Evolutionary conservation across 495 filamentous ascomycete genomes (phyloP).

Genomic region (Pyrenula massariospora): DNA sequence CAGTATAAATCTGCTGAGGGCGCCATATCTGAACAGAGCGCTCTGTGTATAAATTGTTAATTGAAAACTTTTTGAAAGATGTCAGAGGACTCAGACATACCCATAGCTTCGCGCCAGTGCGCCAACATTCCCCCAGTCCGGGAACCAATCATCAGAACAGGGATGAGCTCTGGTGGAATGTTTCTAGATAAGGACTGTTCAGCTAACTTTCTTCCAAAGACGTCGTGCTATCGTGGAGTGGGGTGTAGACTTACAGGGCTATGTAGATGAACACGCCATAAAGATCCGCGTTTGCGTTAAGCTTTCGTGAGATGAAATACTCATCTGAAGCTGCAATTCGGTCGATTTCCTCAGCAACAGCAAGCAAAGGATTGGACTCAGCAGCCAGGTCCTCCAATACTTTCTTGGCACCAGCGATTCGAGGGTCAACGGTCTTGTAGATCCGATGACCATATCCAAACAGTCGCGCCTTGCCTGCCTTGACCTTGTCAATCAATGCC

Average conservation of each 20-base stretch:
- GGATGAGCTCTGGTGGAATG: conserved; percentile 22
- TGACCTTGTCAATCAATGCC: conserved; percentile 29
- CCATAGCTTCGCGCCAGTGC: conserved; percentile 30
- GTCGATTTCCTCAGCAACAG: conserved; percentile 37
- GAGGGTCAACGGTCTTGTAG: conserved; percentile 37
- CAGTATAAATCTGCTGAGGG: no score
- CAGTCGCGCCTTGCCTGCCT: conserved; percentile 31
- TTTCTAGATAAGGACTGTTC: conserved; percentile 4
- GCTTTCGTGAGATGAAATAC: conserved; percentile 34
- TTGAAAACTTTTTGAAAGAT: no score
- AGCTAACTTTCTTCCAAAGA: no score
- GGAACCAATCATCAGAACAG: conserved; percentile 21
- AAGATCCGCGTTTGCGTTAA: conserved; percentile 43
- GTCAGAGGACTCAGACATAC: no score
- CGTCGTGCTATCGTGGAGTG: no score
- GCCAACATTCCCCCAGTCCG: conserved; percentile 29
- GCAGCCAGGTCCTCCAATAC: conserved; percentile 24
- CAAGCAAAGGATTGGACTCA: conserved; percentile 28
- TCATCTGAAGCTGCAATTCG: conserved; percentile 28
- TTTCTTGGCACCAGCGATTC: conserved; percentile 24
- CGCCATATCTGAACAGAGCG: no score
- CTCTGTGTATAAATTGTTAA: no score
- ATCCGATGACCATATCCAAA: conserved; percentile 46
- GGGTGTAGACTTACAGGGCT: no score
- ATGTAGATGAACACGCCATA: conserved; percentile 37